Evolutionary conservation across 2,329 filamentous ascomycete genomes (phyloP).

Genomic region (Phoma sp.): DNA sequence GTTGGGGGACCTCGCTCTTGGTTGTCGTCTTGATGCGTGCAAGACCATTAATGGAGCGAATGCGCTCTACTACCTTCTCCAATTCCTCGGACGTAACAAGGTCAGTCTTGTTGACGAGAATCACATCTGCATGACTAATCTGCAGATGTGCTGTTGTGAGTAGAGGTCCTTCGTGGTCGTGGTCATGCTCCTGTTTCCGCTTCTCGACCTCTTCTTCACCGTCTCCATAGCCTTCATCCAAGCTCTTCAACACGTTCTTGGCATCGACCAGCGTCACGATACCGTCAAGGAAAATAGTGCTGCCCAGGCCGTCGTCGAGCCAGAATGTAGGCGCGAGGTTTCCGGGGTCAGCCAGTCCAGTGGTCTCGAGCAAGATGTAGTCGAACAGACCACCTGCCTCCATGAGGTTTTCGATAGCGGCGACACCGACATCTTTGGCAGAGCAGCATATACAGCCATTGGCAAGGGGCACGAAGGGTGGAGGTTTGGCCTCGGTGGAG

Average conservation of each 20-base stretch:
- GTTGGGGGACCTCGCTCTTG: conserved; percentile 76
- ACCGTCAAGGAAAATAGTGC: conserved; percentile 94
- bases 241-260: conserved; percentile 82
- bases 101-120: conserved; percentile 93
- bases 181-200: conserved; percentile 54
- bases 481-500: conserved; percentile 35
- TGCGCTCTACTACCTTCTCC: conserved; percentile 69
- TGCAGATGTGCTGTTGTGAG: conserved; percentile 95
- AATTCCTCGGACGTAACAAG: conserved; percentile 76
- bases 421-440: conserved; percentile 94
- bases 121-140: conserved; percentile 94
- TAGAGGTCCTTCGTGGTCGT: conserved; percentile 69
- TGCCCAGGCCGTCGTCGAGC: conserved; percentile 94
- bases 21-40: conserved; percentile 84
- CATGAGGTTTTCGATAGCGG: conserved; percentile 95
- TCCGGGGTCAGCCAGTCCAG: conserved; percentile 90
- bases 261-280: conserved; percentile 96
- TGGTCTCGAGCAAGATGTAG: conserved; percentile 97
- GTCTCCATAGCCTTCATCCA: conserved; percentile 68
- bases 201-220: conserved; percentile 49
- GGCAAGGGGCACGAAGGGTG: conserved; percentile 83
- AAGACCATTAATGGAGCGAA: conserved; percentile 85
- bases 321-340: conserved; percentile 97
- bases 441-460: conserved; percentile 99
- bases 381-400: conserved; percentile 92